A percentile compares a stretch with the other conserved stretches of the same genome.
These are phyloP conservation scores for Lentinula edodes DNA, from an alignment of 768 basidiomycete species.

Conservation along the genomic window DNA sequence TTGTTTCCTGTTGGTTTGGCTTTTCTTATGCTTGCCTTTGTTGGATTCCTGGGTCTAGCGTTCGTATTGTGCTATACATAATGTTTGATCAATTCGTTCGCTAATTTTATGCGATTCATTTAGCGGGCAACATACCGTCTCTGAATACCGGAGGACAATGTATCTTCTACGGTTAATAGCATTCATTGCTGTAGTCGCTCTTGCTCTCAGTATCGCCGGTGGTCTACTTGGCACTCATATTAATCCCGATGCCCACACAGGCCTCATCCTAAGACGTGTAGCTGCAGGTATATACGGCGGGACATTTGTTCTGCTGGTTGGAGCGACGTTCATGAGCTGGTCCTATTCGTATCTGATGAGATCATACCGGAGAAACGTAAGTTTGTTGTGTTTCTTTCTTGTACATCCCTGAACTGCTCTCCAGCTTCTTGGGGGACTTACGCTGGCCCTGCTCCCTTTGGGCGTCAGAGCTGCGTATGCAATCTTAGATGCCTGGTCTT, in stretches of 20 bases:
- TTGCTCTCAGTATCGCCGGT: slow-evolving; percentile 40
- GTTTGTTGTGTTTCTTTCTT: slow-evolving; percentile 10
- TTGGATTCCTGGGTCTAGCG: slow-evolving; percentile 49
- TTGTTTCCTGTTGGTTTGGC: slow-evolving; percentile 39
- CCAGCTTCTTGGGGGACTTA: slow-evolving; percentile 53
- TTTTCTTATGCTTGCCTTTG: slow-evolving; percentile 33
- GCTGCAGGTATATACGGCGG: slow-evolving; percentile 37
- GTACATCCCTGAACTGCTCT: not conserved
- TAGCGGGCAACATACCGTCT: slow-evolving; percentile 48
- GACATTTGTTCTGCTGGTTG: slow-evolving; percentile 32
- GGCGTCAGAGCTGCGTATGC: slow-evolving; percentile 53
- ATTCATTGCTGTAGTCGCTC: slow-evolving; percentile 29
- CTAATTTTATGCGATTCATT: slow-evolving; percentile 14
- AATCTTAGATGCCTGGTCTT: slow-evolving; percentile 53
- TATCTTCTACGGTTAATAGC: slow-evolving; percentile 31
- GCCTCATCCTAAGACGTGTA: slow-evolving; percentile 36
- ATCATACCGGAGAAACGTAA: slow-evolving; percentile 39
- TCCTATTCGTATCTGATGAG: slow-evolving; percentile 41
- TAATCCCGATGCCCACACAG: slow-evolving; percentile 24
- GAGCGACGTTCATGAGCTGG: slow-evolving; percentile 36
- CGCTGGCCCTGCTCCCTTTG: slow-evolving; percentile 54
- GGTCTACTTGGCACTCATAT: slow-evolving; percentile 37
- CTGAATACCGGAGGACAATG: slow-evolving; percentile 39
- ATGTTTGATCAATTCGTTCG: slow-evolving; percentile 13
- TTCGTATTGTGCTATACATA: slow-evolving; percentile 20